Percentiles rank a stretch among this genome's conserved stretches.
Conservation (phyloP, 495 filamentous ascomycete species). For the Viridothelium virens region DNA sequence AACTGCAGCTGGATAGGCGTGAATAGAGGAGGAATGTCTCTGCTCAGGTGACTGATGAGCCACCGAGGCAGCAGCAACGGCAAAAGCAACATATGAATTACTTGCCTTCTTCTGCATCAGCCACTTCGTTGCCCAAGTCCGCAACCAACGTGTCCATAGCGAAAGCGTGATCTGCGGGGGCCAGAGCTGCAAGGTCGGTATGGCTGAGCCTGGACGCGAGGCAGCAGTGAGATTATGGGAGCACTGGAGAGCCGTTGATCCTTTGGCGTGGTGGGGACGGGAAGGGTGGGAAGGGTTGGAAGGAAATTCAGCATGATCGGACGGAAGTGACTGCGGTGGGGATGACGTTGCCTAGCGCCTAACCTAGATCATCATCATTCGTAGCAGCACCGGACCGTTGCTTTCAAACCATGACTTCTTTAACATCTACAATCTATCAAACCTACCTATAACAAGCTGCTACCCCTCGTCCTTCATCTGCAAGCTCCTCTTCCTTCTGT, state of each 20-base stretch:
- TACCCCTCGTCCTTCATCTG: background rate
- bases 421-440: background rate
- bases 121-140: constrained; percentile 29
- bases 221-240: too few species aligned
- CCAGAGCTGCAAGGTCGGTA: background rate
- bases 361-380: too few species aligned
- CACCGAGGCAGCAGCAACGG: constrained; percentile 7
- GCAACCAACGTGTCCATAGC: constrained; percentile 25
- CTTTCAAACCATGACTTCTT: background rate
- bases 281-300: too few species aligned
- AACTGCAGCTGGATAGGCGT: constrained; percentile 45
- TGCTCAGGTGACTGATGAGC: constrained; percentile 30
- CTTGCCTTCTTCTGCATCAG: constrained; percentile 34
- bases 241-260: background rate
- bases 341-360: too few species aligned
- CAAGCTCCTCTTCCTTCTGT: background rate
- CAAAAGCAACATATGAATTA: background rate
- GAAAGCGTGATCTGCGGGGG: background rate
- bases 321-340: too few species aligned
- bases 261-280: background rate
- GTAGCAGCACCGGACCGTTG: too few species aligned
- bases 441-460: background rate
- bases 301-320: too few species aligned
- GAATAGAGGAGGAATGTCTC: constrained; percentile 85
- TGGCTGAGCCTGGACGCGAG: too few species aligned